Evolutionary conservation across 1,139 yeast genomes (phyloP), one percentile per base, ranked within the genome.

Genomic region (Taphrina flavorubra): DNA sequence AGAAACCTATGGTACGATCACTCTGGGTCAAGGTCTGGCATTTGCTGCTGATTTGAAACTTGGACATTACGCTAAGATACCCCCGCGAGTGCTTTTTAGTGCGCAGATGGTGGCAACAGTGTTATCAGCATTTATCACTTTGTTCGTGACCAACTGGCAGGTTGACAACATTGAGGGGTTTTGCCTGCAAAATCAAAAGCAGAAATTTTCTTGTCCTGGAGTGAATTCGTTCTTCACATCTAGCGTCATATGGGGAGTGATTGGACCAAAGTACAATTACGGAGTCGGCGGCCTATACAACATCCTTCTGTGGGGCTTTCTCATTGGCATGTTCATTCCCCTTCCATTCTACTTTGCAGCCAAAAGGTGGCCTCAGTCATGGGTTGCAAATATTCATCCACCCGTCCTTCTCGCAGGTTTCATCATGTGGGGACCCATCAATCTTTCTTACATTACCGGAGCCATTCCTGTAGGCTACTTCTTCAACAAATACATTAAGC

Each of bases 61-160:
- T 74, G 90, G 85, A 5, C 89, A 87, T 72, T 87, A 87, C 73
- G 77, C 85, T 72, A 86, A 86, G 73, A 77, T 87, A 39, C 85
- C 89, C 0, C 90, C 90, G 16, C 80, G 88, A 70, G 80, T 85
- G 0, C 77, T 86, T 75, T 87, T 87, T 78, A 75, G 83, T 51
- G 85, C 83, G 6, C 91, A 87, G 77, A 60, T 79, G 39, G 65
- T 75, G 1, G 80, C 82, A 6, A 76, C 80, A 3, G 53, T 70
- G 39, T 40, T 71, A 20, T 63, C 64, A 31, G 66, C 62, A 34
- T 47, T 87, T 71, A 83, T 86, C 16, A 79, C 82, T 63, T 76
- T 86, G 59, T 89, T 84, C 31, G 83, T 86, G 13, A 74, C 84
- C 44, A 82, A 83, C 75, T 87, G 86, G 84, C 82, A 82, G 74